Percentiles rank a stretch among this genome's conserved stretches.
Conservation (phyloP, 805 yeast genomes). For the Dipodascus geniculatus region DNA sequence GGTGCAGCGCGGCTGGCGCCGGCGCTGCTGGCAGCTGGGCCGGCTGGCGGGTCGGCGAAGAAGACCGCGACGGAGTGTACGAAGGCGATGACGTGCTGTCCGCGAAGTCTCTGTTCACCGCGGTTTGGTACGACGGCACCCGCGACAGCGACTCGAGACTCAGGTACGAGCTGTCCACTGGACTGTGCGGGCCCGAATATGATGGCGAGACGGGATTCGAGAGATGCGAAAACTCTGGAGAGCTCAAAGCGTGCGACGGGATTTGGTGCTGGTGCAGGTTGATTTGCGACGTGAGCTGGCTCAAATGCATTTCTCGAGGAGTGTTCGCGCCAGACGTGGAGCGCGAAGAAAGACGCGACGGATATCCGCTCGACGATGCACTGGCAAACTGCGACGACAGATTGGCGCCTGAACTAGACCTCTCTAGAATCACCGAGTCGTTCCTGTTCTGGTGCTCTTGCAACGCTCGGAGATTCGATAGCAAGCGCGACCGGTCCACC, state of each 20-base stretch:
- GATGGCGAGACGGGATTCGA: background rate
- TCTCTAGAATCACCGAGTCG: background rate
- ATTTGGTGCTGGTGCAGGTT: too few relatives aligned
- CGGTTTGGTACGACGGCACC: constrained; percentile 81
- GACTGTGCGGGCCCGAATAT: background rate
- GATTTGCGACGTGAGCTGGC: background rate
- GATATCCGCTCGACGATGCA: background rate
- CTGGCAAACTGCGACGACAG: background rate
- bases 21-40: background rate
- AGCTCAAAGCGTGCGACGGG: background rate
- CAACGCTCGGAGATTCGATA: background rate
- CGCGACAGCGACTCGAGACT: constrained; percentile 39
- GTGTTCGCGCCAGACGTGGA: constrained; percentile 2
- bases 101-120: constrained; percentile 42
- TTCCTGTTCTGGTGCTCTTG: background rate
- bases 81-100: background rate
- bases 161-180: constrained; percentile 1
- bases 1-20: background rate
- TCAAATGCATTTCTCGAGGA: background rate
- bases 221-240: background rate
- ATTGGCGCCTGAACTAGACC: background rate
- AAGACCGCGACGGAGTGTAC: background rate
- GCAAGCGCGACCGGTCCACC: background rate
- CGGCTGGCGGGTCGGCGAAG: background rate
- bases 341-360: background rate